Evolutionary conservation across 805 yeast genomes (phyloP), one percentile per base, ranked within the genome.

Genomic region (Monosporozyma aerobia): DNA sequence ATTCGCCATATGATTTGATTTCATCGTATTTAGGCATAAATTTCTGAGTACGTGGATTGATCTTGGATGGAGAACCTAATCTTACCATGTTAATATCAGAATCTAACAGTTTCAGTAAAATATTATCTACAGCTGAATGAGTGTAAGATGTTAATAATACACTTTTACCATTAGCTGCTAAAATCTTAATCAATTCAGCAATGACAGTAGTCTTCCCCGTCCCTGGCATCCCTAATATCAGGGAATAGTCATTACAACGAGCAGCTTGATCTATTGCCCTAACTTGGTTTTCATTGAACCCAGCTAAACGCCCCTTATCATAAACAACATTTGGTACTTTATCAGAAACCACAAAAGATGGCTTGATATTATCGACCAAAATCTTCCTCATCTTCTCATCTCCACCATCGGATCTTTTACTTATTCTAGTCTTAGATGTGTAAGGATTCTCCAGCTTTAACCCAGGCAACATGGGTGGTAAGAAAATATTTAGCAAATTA

Each of bases 201-300:
- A 94, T 90, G 0, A 90, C 86, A 0, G 98, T 89, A 1, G 97
- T 89, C 63, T 89, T 89, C 9, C 97, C 99, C 0, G 98, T 94
- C 3, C 99, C 99, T 0, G 99, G 99, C 99, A 94, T 94, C 0
- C 99, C 99, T 54, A 92, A 70, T 19, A 94, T 78, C 59, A 94
- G 73, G 3, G 90, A 75, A 63, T 87, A 94, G 63, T 90, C 96
- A 51, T 81, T 65, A 0, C 94, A 77, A 14, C 75, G 67, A 48
- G 89, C 63, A 0, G 83, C 87, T 54, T 75, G 78, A 14, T 80
- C 77, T 40, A 94, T 74, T 0, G 97, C 98, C 2, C 52, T 59
- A 4, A 72, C 54, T 63, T 94, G 99, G 61, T 89, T 96, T 0
- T 65, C 61, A 61, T 94, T 94, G 59, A 87, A 80, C 0, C 61